These are phyloP conservation scores for Kodamaea leandrae DNA, from an alignment of 805 yeast species.

Conservation along the genomic window DNA sequence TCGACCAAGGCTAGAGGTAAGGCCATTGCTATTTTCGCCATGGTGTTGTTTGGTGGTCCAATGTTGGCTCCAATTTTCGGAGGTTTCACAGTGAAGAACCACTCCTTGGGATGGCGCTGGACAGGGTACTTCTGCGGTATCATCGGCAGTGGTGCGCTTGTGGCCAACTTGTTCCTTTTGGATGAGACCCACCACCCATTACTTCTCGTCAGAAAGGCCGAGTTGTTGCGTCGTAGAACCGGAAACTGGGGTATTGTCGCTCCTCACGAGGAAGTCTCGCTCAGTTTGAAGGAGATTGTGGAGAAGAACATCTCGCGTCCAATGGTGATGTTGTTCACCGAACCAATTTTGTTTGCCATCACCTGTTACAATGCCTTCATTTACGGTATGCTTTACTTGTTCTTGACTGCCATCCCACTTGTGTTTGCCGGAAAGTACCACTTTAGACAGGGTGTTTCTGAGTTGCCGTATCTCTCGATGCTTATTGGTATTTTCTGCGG, in stretches of 20 bases:
- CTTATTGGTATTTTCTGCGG: slow-evolving; percentile 37
- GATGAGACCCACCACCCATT: slow-evolving; percentile 44
- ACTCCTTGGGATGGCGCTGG: slow-evolving; percentile 55
- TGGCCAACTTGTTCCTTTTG: slow-evolving; percentile 28
- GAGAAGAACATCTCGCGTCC: slow-evolving; percentile 40
- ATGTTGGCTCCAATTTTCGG: slow-evolving; percentile 71
- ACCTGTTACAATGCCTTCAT: slow-evolving; percentile 49
- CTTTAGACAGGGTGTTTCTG: slow-evolving; percentile 23
- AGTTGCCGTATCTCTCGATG: slow-evolving; percentile 32
- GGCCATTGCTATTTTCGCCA: slow-evolving; percentile 68
- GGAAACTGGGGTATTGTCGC: slow-evolving; percentile 41
- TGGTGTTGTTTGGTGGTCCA: slow-evolving; percentile 78
- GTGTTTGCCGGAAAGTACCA: slow-evolving; percentile 41
- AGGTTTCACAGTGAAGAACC: slow-evolving; percentile 38
- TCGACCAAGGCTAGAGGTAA: slow-evolving; percentile 65
- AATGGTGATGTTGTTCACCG: slow-evolving; percentile 35
- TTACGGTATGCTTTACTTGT: slow-evolving; percentile 46
- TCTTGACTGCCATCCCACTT: slow-evolving; percentile 44
- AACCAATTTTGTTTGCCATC: slow-evolving; percentile 43
- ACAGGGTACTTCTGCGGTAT: slow-evolving; percentile 51
- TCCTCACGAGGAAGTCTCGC: slow-evolving; percentile 35
- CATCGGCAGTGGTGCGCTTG: slow-evolving; percentile 31
- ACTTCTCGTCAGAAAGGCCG: slow-evolving; percentile 33
- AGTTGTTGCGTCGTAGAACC: slow-evolving; percentile 36
- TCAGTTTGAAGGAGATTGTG: slow-evolving; percentile 30